These are phyloP conservation scores for Omphalotus guepiniiformis DNA, from an alignment of 768 basidiomycete genomes.

Conservation along the genomic window DNA sequence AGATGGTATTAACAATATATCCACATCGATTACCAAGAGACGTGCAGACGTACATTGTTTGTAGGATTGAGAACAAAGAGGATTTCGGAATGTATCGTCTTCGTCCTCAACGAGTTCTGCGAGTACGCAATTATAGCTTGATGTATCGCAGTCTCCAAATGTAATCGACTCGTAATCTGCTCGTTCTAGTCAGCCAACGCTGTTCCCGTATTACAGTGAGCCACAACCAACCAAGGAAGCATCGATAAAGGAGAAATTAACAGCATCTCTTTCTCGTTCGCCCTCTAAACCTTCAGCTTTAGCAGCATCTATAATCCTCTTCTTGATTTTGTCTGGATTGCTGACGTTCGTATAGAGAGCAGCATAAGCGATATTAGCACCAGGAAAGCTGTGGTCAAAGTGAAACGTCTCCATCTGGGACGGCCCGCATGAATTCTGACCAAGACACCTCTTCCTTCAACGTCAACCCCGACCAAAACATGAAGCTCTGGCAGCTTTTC, in stretches of 20 bases:
- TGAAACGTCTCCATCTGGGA: slow-evolving; percentile 47
- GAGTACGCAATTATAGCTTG: slow-evolving; percentile 73
- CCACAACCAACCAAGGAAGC: slow-evolving; percentile 62
- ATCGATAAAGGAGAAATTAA: slow-evolving; percentile 91
- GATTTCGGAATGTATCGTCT: slow-evolving; percentile 88
- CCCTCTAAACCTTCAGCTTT: slow-evolving; percentile 55
- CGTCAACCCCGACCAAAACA: neutral
- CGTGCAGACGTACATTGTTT: slow-evolving; percentile 56
- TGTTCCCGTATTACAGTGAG: no score
- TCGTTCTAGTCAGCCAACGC: slow-evolving; percentile 4
- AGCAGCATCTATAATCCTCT: slow-evolving; percentile 69
- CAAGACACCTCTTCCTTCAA: neutral
- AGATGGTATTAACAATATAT: neutral
- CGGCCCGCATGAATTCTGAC: neutral
- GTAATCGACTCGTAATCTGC: slow-evolving; percentile 78
- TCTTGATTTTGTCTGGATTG: slow-evolving; percentile 58
- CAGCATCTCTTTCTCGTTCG: slow-evolving; percentile 63
- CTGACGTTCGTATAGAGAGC: slow-evolving; percentile 65
- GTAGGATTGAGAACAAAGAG: slow-evolving; percentile 85
- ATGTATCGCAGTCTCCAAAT: slow-evolving; percentile 80
- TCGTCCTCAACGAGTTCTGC: slow-evolving; percentile 63
- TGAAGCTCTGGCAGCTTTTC: slow-evolving; percentile 8
- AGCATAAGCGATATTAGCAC: slow-evolving; percentile 42
- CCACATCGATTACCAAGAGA: neutral
- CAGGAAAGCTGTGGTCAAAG: slow-evolving; percentile 52